phyloP scores from a whole-genome alignment of 305 asterid species.

The Rubia balearica region DNA sequence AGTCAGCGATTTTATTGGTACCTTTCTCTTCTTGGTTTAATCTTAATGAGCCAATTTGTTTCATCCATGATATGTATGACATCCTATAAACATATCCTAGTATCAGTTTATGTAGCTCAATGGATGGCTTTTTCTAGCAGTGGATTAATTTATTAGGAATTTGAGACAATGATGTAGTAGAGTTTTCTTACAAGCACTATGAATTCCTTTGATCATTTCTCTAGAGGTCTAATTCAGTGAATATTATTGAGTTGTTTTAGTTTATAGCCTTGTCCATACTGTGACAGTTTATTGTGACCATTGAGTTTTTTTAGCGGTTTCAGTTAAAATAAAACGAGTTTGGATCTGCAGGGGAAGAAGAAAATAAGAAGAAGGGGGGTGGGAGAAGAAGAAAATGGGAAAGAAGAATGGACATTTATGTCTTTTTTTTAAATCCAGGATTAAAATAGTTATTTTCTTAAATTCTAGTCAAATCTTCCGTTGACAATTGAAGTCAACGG shows the following conservation, averaged over 20 bases:
- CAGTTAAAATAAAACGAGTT: not conserved
- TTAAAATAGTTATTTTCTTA: no score
- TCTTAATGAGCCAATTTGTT: not conserved
- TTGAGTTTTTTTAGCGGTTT: not conserved
- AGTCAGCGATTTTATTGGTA: not conserved
- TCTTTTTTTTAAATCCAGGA: no score
- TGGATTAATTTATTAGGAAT: no score
- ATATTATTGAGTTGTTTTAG: not conserved
- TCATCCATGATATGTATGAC: not conserved
- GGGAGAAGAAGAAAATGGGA: no score
- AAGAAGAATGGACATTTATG: no score
- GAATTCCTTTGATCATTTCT: not conserved
- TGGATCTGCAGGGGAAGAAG: conserved; percentile 1
- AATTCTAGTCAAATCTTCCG: no score
- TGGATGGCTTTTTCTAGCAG: not conserved
- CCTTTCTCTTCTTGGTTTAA: not conserved
- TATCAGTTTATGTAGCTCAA: not conserved
- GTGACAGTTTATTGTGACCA: not conserved
- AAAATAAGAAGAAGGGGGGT: no score
- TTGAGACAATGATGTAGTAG: not conserved
- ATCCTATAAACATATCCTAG: not conserved
- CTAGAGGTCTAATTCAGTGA: no score
- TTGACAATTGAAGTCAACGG: no score
- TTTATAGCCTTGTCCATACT: not conserved
- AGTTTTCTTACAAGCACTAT: not conserved